Evolutionary conservation across 805 yeast species (phyloP).

Genomic region (Saturnispora hagleri): DNA sequence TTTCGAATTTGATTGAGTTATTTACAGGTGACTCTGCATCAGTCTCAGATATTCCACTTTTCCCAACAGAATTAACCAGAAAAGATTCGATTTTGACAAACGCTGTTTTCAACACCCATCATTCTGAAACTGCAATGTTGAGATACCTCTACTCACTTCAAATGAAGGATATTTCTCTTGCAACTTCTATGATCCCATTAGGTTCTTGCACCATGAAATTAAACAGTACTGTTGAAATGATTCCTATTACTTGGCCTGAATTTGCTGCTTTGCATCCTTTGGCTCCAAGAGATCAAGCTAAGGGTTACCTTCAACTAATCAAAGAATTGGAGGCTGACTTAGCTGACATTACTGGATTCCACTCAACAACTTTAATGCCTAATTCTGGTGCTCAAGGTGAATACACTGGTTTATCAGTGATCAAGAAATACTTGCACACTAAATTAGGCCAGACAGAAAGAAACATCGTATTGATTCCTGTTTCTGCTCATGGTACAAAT

Average conservation of each 20-base stretch:
- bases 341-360: slow-evolving; percentile 88
- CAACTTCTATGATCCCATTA: slow-evolving; percentile 93
- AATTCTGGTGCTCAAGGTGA: slow-evolving; percentile 99
- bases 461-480: slow-evolving; percentile 88
- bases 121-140: slow-evolving; percentile 90
- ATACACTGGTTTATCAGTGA: slow-evolving; percentile 85
- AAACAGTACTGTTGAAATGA: slow-evolving; percentile 92
- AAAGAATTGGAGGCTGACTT: slow-evolving; percentile 73
- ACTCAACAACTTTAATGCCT: slow-evolving; percentile 86
- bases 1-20: slow-evolving; percentile 45
- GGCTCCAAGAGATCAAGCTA: slow-evolving; percentile 82
- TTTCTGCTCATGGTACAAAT: slow-evolving; percentile 96
- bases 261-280: slow-evolving; percentile 86
- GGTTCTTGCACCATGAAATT: slow-evolving; percentile 98
- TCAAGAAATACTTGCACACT: slow-evolving; percentile 59
- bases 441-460: slow-evolving; percentile 63
- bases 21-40: slow-evolving; percentile 39
- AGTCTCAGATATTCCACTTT: slow-evolving; percentile 33
- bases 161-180: slow-evolving; percentile 81
- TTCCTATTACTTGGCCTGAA: slow-evolving; percentile 90
- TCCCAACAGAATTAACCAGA: slow-evolving; percentile 44
- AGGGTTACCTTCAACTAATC: slow-evolving; percentile 73
- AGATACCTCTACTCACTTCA: slow-evolving; percentile 83
- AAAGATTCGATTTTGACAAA: slow-evolving; percentile 54
- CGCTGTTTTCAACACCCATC: slow-evolving; percentile 77